A percentile compares a stretch with the other conserved stretches of the same genome.
Evolutionary conservation across 192 early-diverging fungal genomes (phyloP).

Genomic region (Podochytrium sp.): DNA sequence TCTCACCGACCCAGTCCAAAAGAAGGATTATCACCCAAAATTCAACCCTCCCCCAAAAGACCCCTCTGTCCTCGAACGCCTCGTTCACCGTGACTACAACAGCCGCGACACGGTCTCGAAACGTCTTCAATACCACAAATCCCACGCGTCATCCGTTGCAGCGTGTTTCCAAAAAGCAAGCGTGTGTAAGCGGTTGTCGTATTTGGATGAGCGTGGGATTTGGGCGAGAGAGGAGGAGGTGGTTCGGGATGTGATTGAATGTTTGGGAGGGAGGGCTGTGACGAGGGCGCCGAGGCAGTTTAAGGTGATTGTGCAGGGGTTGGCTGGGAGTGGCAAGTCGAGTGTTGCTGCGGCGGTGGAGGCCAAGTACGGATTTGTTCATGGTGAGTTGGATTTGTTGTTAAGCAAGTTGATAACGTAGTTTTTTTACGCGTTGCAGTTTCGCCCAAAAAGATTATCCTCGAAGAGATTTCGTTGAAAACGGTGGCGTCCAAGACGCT

Average conservation of each 20-base stretch:
- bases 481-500: constrained; percentile 16
- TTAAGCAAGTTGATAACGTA: constrained; percentile 29
- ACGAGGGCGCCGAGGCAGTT: constrained; percentile 50
- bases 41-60: constrained; percentile 41
- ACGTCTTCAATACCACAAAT: constrained; percentile 18
- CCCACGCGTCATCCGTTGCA: constrained; percentile 22
- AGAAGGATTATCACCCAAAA: constrained; percentile 40
- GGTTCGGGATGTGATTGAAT: constrained; percentile 24
- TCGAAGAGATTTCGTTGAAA: constrained; percentile 46
- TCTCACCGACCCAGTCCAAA: constrained; percentile 53
- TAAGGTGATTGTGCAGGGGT: constrained; percentile 43
- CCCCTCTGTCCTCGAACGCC: constrained; percentile 32
- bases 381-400: constrained; percentile 44
- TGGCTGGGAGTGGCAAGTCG: constrained; percentile 53
- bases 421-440: constrained; percentile 29
- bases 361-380: constrained; percentile 46
- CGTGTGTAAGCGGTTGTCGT: constrained; percentile 1
- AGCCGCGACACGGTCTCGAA: neutral
- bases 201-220: constrained; percentile 37
- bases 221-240: constrained; percentile 35
- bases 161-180: constrained; percentile 26
- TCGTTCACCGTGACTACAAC: constrained; percentile 43
- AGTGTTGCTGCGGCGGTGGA: constrained; percentile 42
- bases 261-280: constrained; percentile 32
- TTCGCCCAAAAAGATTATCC: constrained; percentile 50